phyloP scores from a whole-genome alignment of 2,329 filamentous ascomycete species.

The Graphium sp. region DNA sequence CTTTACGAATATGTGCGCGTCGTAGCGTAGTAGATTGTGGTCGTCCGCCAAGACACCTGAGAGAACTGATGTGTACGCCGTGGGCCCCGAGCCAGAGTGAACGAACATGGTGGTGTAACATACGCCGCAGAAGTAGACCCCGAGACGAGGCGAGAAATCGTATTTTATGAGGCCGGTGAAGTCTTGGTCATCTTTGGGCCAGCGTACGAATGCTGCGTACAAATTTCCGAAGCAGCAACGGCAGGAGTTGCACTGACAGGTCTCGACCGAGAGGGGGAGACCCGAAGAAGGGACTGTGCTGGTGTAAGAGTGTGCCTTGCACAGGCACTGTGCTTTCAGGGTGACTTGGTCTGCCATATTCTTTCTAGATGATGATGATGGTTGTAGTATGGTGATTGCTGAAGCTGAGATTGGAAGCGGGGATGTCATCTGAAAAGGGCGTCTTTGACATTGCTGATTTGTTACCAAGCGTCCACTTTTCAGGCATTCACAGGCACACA shows the following conservation, averaged over 20 bases:
- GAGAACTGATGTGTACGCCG: conserved; percentile 14
- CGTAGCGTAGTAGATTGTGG: conserved; percentile 14
- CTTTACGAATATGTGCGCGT: conserved; percentile 23
- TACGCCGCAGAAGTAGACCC: conserved; percentile 21
- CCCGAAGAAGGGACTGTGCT: conserved; percentile 12
- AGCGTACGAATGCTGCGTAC: conserved; percentile 16
- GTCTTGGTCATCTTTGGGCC: conserved; percentile 16
- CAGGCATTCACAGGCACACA: no score
- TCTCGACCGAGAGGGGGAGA: conserved; percentile 21
- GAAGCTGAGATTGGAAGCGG: no score
- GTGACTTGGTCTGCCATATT: no score
- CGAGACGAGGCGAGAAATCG: conserved; percentile 14
- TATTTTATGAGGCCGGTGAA: conserved; percentile 16
- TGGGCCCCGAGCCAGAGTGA: conserved; percentile 6
- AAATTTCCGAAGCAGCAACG: conserved; percentile 24
- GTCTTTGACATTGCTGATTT: no score
- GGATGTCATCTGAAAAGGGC: no score
- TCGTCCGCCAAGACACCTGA: conserved; percentile 19
- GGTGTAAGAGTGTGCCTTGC: conserved; percentile 22
- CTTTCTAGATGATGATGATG: no score
- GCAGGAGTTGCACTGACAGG: conserved; percentile 33
- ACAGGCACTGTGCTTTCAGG: no score
- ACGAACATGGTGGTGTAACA: conserved; percentile 28
- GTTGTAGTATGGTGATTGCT: no score
- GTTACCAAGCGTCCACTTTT: no score